Evolutionary conservation across 1,139 yeast species (phyloP).

Genomic region (Suhomyces choctaworum): DNA sequence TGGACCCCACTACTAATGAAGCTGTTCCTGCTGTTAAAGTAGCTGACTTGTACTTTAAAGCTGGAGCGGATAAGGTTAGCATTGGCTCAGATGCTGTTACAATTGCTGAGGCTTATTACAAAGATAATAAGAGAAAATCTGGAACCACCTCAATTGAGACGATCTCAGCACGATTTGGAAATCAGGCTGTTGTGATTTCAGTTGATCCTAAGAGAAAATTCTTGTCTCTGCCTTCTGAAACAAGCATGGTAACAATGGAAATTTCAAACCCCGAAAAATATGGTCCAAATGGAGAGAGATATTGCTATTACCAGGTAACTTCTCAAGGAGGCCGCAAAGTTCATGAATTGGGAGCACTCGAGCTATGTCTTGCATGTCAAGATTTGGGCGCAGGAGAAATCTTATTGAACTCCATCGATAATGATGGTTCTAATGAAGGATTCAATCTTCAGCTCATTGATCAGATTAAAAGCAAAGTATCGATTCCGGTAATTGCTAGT

Average conservation of each 20-base stretch:
- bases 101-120: slow-evolving; percentile 82
- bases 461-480: slow-evolving; percentile 73
- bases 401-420: slow-evolving; percentile 87
- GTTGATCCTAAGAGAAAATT: slow-evolving; percentile 93
- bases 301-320: slow-evolving; percentile 93
- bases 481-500: slow-evolving; percentile 93
- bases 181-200: slow-evolving; percentile 94
- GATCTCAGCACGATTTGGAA: slow-evolving; percentile 87
- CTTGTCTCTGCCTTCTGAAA: slow-evolving; percentile 57
- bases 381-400: slow-evolving; percentile 97
- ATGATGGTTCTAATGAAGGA: slow-evolving; percentile 93
- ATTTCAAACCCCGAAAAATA: slow-evolving; percentile 45
- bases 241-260: slow-evolving; percentile 56
- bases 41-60: slow-evolving; percentile 85
- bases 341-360: slow-evolving; percentile 89
- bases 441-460: slow-evolving; percentile 80
- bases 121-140: slow-evolving; percentile 52
- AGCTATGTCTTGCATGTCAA: slow-evolving; percentile 84
- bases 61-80: slow-evolving; percentile 97
- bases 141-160: slow-evolving; percentile 90
- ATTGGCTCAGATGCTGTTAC: slow-evolving; percentile 96
- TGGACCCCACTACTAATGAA: slow-evolving; percentile 75
- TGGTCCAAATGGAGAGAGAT: slow-evolving; percentile 85
- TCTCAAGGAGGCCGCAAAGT: slow-evolving; percentile 91
- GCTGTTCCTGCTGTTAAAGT: slow-evolving; percentile 81